Evolutionary conservation across 345 rosid genomes (phyloP).

Genomic region (Excoecaria agallocha): DNA sequence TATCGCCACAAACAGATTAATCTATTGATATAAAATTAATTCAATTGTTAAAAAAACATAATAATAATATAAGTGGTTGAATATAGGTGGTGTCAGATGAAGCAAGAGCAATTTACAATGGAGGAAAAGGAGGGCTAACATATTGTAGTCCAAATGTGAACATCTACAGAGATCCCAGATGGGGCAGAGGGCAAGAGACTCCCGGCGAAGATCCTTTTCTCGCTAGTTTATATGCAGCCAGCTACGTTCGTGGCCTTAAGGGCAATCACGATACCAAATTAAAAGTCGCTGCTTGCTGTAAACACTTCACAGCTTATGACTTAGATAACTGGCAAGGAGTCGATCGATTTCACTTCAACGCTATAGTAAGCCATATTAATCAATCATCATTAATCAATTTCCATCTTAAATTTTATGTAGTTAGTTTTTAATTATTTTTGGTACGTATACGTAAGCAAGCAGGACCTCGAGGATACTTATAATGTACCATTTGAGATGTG

Average conservation of each 20-base stretch:
- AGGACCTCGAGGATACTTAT: slow-evolving; percentile 27
- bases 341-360: slow-evolving; percentile 35
- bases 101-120: slow-evolving; percentile 30
- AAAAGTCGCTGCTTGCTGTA: slow-evolving; percentile 34
- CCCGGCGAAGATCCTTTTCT: slow-evolving; percentile 25
- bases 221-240: slow-evolving; percentile 11
- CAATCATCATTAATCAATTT: too few relatives aligned
- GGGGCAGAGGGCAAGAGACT: slow-evolving; percentile 32
- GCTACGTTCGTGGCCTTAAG: slow-evolving; percentile 24
- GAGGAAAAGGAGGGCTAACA: slow-evolving; percentile 25
- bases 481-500: slow-evolving; percentile 29
- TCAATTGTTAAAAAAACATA: too few relatives aligned
- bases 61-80: too few relatives aligned
- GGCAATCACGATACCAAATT: slow-evolving; percentile 22
- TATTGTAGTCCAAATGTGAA: slow-evolving; percentile 32
- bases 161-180: slow-evolving; percentile 23
- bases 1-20: too few relatives aligned
- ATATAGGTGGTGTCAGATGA: slow-evolving; percentile 28
- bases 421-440: too few relatives aligned
- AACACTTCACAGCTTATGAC: slow-evolving; percentile 35
- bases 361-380: slow-evolving; percentile 2
- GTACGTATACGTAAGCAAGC: slow-evolving; percentile 25
- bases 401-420: too few relatives aligned
- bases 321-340: slow-evolving; percentile 37
- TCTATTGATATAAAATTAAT: too few relatives aligned